Evolutionary conservation across 495 filamentous ascomycete genomes (phyloP), one percentile per base, ranked within the genome.

Genomic region (Thozetella sp.): DNA sequence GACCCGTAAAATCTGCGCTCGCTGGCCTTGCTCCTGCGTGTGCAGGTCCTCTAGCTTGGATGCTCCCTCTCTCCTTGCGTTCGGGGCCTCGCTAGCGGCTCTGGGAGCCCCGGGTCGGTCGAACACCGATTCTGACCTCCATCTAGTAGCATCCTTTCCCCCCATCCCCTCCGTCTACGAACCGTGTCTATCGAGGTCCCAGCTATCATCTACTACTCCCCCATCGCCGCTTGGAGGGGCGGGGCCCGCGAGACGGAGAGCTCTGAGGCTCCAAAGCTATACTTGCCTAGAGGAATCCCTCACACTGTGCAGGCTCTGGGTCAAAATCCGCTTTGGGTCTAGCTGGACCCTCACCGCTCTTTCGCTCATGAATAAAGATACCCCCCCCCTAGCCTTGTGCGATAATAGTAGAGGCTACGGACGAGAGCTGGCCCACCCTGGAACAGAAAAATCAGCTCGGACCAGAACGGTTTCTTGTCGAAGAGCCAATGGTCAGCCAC

Each of bases 1-100:
- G 27, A 57, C 54, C 58, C 60, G 57, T 24, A 60, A 64, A 46
- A n/a, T n/a, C n/a, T n/a, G n/a, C n/a, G 53, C 53, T 56, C 56
- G 54, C 51, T 60, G 51, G 43, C 12, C 43, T 20, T 48, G 43
- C 11, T n/a, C 30, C 30, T 48, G 11, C 20, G 9, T n/a, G 12
- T 48, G 43, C 43, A 48, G 43, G 43, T 48, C 43, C 3, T 48
- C n/a, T 17, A 37, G 30, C 30, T 17, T 37, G 30, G 30, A 37
- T 37, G 17, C 17, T 6, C 30, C 30, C 17, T 19, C n/a, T 19
- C 43, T 48, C 3, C 12, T n/a, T n/a, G n/a, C n/a, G n/a, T n/a
- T n/a, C n/a, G n/a, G n/a, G n/a, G n/a, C n/a, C 12, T 10, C 20
- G 43, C 43, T 48, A 48, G 43, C 43, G 43, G 43, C 43, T 48